Evolutionary conservation across 108 stramenopile species (phyloP), one percentile per base, ranked within the genome.

Genomic region (Skeletonema marinoi): DNA sequence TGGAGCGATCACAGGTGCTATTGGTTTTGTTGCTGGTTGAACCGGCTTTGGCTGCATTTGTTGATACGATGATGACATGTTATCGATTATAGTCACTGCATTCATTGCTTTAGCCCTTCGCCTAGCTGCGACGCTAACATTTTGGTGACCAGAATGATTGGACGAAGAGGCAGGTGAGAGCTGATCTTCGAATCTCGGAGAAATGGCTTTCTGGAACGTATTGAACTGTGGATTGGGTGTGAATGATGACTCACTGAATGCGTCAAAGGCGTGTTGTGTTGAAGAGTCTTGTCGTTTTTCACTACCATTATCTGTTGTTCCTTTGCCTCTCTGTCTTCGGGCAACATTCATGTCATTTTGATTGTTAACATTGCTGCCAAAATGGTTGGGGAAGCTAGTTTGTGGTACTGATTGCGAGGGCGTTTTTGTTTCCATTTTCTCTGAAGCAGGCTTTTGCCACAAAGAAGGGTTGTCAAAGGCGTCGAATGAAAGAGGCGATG

Each of bases 81-180:
- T 56, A 56, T 56, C 54, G 25, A 25, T 25, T n/a, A 56, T 56
- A 25, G 54, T 29, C 21, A 25, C 54, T 29, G 54, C 54, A 56
- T 56, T 56, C 54, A 25, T 29, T 25, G 54, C 54, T 56, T 56
- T 56, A 56, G 54, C 54, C 25, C 54, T 56, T 21, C 54, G 54
- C 54, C 54, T 56, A 25, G 54, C 54, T 25, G 54, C 54, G 25
- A 29, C 54, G n/a, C 54, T 56, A 6, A 7, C 19, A 56, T 10
- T 25, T 56, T 56, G 54, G 5, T 8, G 54, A n/a, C 54, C 54
- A 46, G 44, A 46, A 46, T 4, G 44, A 46, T 46, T 46, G 14
- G 44, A 46, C 2, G 9, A 56, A 25, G 54, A 56, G 25, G 10
- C 54, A 56, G 54, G 54, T n/a, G 21, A 56, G 1, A 2, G 9